Evolutionary conservation across 495 filamentous ascomycete genomes (phyloP), one percentile per base, ranked within the genome.

Genomic region (Hapsidospora chrysogenum): DNA sequence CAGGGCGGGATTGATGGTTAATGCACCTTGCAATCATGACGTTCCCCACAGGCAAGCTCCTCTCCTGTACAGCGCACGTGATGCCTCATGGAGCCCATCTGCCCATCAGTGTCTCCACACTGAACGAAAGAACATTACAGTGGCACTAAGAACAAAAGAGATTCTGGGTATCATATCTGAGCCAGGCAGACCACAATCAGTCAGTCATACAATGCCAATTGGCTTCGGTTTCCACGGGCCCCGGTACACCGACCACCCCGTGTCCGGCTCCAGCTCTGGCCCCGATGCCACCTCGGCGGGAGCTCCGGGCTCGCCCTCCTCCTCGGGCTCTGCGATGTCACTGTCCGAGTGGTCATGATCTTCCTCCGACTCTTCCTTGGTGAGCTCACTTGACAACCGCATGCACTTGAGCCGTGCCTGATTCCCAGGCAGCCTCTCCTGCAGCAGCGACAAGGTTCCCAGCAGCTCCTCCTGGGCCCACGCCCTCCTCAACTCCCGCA

Each of bases 171-270:
- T n/a, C n/a, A n/a, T n/a, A n/a, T n/a, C n/a, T n/a, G n/a, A n/a
- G n/a, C n/a, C n/a, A n/a, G n/a, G n/a, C n/a, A n/a, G n/a, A n/a
- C n/a, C n/a, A n/a, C n/a, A n/a, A n/a, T n/a, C n/a, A n/a, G n/a
- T n/a, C n/a, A 26, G 6, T 31, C 17, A 29, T 16, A 31, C 13
- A 34, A 71, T 51, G 13, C 72, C 72, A 41, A 78, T 76, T 1
- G 73, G 73, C 47, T 64, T 75, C n/a, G 69, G 66, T 14, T 57
- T 53, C 73, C 73, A 78, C 5, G 50, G 45, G 2, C 68, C 68
- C 35, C 63, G 49, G 48, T 69, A 72, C 35, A 49, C 54, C 15
- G 45, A 52, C 72, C 73, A 76, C 11, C 58, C 59, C 31, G 52
- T 53, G n/a, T 31, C 13, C 17, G 19, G 18, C 20, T 20, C 29